These are phyloP conservation scores for Pouteria campechiana DNA, from an alignment of 179 eudicot genomes.

Conservation along the genomic window DNA sequence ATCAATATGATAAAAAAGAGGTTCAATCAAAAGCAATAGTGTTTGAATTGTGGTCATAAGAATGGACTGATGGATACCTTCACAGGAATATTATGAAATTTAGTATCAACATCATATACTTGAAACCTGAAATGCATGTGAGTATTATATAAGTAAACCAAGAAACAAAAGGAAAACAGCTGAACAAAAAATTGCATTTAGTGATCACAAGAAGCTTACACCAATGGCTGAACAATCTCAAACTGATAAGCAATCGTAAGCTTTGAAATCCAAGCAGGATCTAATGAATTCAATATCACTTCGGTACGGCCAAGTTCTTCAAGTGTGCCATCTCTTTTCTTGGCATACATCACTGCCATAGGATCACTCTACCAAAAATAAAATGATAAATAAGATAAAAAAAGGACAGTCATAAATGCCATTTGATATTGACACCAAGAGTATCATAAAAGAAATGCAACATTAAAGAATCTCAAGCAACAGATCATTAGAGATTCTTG, in stretches of 20 bases:
- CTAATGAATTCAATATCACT: constrained; percentile 65
- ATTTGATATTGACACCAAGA: background rate
- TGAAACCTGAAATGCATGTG: constrained; percentile 42
- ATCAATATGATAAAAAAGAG: background rate
- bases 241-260: constrained; percentile 63
- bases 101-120: constrained; percentile 76
- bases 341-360: constrained; percentile 68
- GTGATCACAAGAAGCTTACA: constrained; percentile 29
- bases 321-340: constrained; percentile 54
- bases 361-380: constrained; percentile 75
- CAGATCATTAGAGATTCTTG: too few species aligned
- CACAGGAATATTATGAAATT: constrained; percentile 47
- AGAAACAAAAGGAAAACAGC: background rate
- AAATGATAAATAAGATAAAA: background rate
- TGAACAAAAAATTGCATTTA: background rate
- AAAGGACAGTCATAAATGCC: background rate
- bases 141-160: background rate
- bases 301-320: constrained; percentile 95
- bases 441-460: background rate
- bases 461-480: too few species aligned
- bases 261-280: constrained; percentile 75
- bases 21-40: background rate
- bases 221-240: constrained; percentile 71
- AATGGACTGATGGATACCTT: too few species aligned
- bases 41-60: too few species aligned